Evolutionary conservation across 2,329 filamentous ascomycete genomes (phyloP).

Genomic region (Penicillium olsonii): DNA sequence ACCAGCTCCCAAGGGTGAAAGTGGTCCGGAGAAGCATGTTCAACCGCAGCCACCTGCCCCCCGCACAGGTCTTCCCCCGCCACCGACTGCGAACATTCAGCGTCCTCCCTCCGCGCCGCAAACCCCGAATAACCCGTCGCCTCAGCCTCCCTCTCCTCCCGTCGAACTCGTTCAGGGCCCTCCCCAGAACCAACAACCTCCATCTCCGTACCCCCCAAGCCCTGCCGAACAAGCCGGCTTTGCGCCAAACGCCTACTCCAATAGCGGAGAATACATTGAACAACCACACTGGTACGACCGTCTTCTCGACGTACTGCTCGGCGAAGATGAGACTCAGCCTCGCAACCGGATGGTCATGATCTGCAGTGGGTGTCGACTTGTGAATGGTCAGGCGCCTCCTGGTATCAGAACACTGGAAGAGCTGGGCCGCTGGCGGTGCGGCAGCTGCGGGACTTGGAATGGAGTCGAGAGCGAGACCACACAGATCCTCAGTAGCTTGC

Average conservation of each 20-base stretch:
- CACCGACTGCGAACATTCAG: constrained; percentile 66
- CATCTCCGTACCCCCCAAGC: constrained; percentile 18
- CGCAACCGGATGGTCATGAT: constrained; percentile 90
- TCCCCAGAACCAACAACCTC: constrained; percentile 14
- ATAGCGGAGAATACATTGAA: constrained; percentile 37
- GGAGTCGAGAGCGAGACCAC: constrained; percentile 76
- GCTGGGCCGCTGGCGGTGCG: constrained; percentile 84
- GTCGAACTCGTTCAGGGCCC: constrained; percentile 20
- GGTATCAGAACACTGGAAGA: constrained; percentile 77
- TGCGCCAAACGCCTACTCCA: constrained; percentile 50
- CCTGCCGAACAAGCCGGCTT: constrained; percentile 45
- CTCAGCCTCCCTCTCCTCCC: constrained; percentile 34
- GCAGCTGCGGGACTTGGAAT: constrained; percentile 79
- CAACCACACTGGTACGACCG: constrained; percentile 86
- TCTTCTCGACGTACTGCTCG: constrained; percentile 85
- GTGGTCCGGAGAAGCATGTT: constrained; percentile 24
- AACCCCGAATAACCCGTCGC: constrained; percentile 16
- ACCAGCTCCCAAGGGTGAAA: constrained; percentile 24
- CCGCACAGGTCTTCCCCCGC: constrained; percentile 59
- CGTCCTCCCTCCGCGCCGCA: constrained; percentile 22
- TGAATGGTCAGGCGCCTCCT: constrained; percentile 94
- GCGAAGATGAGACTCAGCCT: constrained; percentile 89
- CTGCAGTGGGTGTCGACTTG: constrained; percentile 76
- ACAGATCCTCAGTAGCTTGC: constrained; percentile 69
- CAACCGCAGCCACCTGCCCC: constrained; percentile 34